A percentile compares a stretch with the other conserved stretches of the same genome.
These are phyloP conservation scores for Teratosphaeria destructans DNA, from an alignment of 2,329 filamentous ascomycete genomes.

Conservation along the genomic window DNA sequence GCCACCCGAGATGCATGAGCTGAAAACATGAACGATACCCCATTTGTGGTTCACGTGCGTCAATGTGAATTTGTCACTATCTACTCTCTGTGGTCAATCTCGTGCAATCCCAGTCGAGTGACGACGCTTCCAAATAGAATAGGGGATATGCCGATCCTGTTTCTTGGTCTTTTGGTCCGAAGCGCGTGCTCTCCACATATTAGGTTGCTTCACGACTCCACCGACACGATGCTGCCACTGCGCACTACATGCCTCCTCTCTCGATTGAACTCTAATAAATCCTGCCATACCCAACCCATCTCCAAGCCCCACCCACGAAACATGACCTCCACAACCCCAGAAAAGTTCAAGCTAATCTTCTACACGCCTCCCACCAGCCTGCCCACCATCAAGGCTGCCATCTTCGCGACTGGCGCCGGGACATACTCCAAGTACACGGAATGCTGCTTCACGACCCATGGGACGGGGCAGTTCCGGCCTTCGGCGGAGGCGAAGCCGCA, in stretches of 20 bases:
- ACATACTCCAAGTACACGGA: slow-evolving; percentile 34
- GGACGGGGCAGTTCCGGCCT: slow-evolving; percentile 57
- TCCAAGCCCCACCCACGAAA: background rate
- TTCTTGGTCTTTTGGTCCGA: no score
- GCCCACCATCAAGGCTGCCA: slow-evolving; percentile 30
- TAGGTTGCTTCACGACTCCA: background rate
- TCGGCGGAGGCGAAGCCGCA: slow-evolving; percentile 51
- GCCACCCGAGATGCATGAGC: background rate
- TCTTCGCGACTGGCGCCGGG: slow-evolving; percentile 38
- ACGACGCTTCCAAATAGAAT: no score
- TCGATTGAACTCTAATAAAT: background rate
- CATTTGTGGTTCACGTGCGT: background rate
- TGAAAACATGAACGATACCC: background rate
- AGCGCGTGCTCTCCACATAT: background rate
- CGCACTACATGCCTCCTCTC: background rate
- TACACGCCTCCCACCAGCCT: slow-evolving; percentile 31
- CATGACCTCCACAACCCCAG: background rate
- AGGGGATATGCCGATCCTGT: no score
- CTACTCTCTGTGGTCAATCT: background rate
- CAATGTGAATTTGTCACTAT: no score
- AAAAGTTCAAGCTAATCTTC: slow-evolving; percentile 36
- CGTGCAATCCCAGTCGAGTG: background rate
- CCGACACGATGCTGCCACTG: background rate
- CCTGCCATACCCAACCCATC: background rate
- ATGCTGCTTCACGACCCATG: slow-evolving; percentile 27